Conservation (phyloP, 305 asterid genomes). For the Solanum hybrid region DNA sequence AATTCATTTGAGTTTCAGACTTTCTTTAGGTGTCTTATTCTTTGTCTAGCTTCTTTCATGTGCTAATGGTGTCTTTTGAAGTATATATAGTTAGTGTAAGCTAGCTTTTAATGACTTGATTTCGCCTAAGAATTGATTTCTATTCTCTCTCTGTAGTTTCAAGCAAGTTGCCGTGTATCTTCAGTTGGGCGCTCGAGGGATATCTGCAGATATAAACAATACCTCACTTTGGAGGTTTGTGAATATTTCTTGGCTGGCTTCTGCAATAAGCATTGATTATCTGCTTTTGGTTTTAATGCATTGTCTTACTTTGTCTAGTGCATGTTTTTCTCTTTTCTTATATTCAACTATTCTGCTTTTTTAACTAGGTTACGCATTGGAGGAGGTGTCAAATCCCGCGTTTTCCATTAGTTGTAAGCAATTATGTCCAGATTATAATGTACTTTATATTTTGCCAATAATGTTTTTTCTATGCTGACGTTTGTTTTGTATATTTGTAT, state of each 20-base stretch:
- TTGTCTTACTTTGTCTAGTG: background rate
- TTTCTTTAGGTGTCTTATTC: background rate
- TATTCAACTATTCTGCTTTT: background rate
- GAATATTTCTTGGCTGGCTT: background rate
- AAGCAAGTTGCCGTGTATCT: conserved; percentile 20
- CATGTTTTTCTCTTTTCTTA: conserved; percentile 8
- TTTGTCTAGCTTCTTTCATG: background rate
- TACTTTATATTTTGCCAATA: background rate
- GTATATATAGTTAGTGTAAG: background rate
- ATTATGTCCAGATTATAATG: background rate
- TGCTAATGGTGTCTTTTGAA: background rate
- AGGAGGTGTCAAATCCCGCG: conserved; percentile 31
- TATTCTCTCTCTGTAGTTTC: conserved; percentile 28
- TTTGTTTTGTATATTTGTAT: conserved; percentile 6
- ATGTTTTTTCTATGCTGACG: background rate
- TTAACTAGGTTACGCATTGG: conserved; percentile 31
- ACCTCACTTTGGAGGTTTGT: conserved; percentile 42
- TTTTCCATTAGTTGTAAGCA: conserved; percentile 39
- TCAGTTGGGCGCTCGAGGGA: conserved; percentile 28
- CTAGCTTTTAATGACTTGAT: background rate
- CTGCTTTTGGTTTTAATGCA: background rate
- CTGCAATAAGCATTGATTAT: background rate
- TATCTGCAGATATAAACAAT: conserved; percentile 29
- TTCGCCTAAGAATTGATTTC: background rate
- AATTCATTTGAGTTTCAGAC: background rate